Percentiles rank a stretch among this genome's conserved stretches.
Evolutionary conservation across 2,329 filamentous ascomycete species (phyloP).

Genomic region (Mycosphaerella sp.): DNA sequence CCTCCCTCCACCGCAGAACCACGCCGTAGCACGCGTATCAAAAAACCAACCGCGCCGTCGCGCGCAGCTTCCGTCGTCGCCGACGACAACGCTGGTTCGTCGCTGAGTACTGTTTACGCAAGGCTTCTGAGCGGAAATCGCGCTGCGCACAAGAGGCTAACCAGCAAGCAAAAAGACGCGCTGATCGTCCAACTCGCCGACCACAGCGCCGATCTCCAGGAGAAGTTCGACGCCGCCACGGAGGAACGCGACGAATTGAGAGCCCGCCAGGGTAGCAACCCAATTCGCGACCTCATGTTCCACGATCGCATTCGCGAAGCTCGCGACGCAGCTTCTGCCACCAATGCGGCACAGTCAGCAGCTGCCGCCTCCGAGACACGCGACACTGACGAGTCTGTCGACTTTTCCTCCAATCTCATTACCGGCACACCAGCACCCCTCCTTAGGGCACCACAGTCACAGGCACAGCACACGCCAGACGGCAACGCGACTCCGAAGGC

Average conservation of each 20-base stretch:
- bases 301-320: not conserved
- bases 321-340: conserved; percentile 1
- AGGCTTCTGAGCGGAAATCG: no score
- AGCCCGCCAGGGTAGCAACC: conserved; percentile 4
- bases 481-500: not conserved
- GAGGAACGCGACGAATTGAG: not conserved
- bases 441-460: not conserved
- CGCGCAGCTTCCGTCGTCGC: no score
- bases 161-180: no score
- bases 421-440: conserved; percentile 11
- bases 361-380: conserved; percentile 1
- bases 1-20: no score
- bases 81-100: no score
- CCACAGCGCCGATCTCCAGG: conserved; percentile 3
- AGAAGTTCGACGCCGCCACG: conserved; percentile 4
- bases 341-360: conserved; percentile 1
- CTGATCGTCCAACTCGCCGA: not conserved
- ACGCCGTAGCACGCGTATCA: no score
- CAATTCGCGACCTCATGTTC: conserved; percentile 6
- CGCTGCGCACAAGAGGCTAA: no score
- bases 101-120: no score
- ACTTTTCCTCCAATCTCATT: conserved; percentile 10
- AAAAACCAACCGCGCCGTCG: no score
- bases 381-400: conserved; percentile 4
- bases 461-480: not conserved